phyloP scores from a whole-genome alignment of 2,329 filamentous ascomycete species.

The Alternaria viburni region DNA sequence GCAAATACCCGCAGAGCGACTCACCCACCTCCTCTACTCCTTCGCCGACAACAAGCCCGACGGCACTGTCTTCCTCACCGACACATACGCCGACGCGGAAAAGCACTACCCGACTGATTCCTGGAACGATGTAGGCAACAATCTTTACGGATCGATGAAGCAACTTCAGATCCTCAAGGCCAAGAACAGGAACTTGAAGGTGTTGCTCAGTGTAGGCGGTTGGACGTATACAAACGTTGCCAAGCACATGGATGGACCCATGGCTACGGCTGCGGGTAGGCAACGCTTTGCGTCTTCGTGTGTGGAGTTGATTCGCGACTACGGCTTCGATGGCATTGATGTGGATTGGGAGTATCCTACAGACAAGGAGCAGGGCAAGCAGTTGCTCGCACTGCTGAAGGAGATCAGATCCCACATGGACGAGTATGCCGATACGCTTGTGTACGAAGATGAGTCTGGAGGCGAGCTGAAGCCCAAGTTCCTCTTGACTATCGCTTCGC shows the following conservation, averaged over 20 bases:
- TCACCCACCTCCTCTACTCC: slow-evolving; percentile 89
- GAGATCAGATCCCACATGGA: slow-evolving; percentile 50
- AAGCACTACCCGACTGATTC: slow-evolving; percentile 68
- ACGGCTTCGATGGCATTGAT: slow-evolving; percentile 69
- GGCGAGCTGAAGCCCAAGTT: slow-evolving; percentile 47
- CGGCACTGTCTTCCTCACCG: slow-evolving; percentile 66
- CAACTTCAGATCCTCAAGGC: slow-evolving; percentile 80
- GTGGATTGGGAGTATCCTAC: slow-evolving; percentile 58
- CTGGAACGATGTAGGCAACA: slow-evolving; percentile 68
- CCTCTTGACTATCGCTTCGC: slow-evolving; percentile 53
- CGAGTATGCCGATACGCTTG: slow-evolving; percentile 47
- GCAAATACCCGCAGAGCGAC: slow-evolving; percentile 77
- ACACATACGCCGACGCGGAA: slow-evolving; percentile 51
- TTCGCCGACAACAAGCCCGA: slow-evolving; percentile 87
- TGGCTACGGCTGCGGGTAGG: slow-evolving; percentile 67
- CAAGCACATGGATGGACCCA: slow-evolving; percentile 75
- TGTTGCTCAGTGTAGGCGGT: slow-evolving; percentile 82
- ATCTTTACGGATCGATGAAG: slow-evolving; percentile 79
- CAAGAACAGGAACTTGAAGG: slow-evolving; percentile 75
- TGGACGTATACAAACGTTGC: slow-evolving; percentile 70
- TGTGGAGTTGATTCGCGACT: slow-evolving; percentile 76
- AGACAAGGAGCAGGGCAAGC: slow-evolving; percentile 46
- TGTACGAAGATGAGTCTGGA: slow-evolving; percentile 15
- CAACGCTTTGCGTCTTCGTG: slow-evolving; percentile 72
- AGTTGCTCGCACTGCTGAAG: slow-evolving; percentile 51